Conservation (phyloP, 2,329 filamentous ascomycete genomes). For the Ophiostoma populinum region DNA sequence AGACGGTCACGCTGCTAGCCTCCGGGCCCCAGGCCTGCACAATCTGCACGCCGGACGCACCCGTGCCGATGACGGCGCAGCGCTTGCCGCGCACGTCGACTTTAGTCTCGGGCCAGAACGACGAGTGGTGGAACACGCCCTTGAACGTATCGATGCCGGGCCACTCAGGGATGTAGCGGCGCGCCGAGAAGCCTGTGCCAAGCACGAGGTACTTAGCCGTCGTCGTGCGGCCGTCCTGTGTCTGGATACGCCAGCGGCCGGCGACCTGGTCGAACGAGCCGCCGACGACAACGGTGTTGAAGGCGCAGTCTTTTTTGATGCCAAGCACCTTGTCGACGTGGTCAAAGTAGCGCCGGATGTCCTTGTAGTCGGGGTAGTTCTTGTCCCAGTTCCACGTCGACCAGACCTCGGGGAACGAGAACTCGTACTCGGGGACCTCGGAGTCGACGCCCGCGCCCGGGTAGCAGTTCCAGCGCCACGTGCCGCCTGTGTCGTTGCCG, state of each 20-base stretch:
- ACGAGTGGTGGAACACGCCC: conserved; percentile 40
- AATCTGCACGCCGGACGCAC: conserved; percentile 46
- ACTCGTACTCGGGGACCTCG: conserved; percentile 34
- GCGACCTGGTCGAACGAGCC: conserved; percentile 30
- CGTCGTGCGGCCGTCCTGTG: conserved; percentile 28
- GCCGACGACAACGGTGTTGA: conserved; percentile 35
- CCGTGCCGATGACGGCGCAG: conserved; percentile 46
- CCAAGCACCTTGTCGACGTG: conserved; percentile 36
- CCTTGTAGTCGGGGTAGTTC: conserved; percentile 32
- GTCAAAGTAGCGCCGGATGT: conserved; percentile 41
- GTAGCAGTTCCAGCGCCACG: conserved; percentile 40
- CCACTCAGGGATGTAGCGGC: conserved; percentile 43
- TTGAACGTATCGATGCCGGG: conserved; percentile 41
- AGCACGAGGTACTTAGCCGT: conserved; percentile 34
- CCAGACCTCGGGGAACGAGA: conserved; percentile 31
- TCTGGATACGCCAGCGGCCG: conserved; percentile 32
- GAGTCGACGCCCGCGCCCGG: conserved; percentile 37
- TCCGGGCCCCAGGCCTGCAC: conserved; percentile 40
- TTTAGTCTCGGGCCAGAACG: conserved; percentile 40
- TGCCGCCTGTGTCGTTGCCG: conserved; percentile 31
- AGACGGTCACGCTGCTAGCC: conserved; percentile 36
- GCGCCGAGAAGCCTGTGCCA: conserved; percentile 39
- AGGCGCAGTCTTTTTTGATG: conserved; percentile 38
- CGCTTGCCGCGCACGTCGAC: conserved; percentile 40
- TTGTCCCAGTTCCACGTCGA: conserved; percentile 39